Percentiles rank a stretch among this genome's conserved stretches.
phyloP scores from a whole-genome alignment of 306 rosid species.

The Cicer yamashitae region DNA sequence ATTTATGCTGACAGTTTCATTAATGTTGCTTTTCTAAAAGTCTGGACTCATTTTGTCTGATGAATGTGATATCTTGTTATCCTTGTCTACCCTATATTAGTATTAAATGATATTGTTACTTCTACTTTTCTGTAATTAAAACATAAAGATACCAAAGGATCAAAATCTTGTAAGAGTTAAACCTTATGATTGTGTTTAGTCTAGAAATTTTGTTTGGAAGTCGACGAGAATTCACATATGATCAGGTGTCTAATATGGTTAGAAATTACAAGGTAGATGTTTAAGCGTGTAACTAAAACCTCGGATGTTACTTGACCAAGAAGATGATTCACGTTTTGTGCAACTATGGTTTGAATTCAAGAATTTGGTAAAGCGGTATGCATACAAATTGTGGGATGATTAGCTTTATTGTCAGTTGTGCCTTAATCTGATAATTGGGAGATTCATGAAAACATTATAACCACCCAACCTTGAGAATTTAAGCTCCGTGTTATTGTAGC shows the following conservation, averaged over 20 bases:
- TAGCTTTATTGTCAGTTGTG: conserved; percentile 3
- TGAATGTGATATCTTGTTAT: conserved; percentile 17
- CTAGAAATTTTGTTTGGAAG: conserved; percentile 26
- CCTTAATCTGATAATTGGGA: conserved; percentile 11
- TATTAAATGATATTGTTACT: conserved; percentile 31
- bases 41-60: conserved; percentile 7
- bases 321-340: conserved; percentile 29
- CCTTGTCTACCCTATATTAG: conserved; percentile 23
- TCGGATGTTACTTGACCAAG: conserved; percentile 5
- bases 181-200: background rate
- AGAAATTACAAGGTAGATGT: conserved; percentile 28
- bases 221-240: conserved; percentile 28
- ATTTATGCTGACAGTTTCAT: conserved; percentile 19
- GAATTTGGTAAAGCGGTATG: background rate
- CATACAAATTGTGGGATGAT: conserved; percentile 11
- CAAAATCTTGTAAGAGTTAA: conserved; percentile 9
- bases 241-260: conserved; percentile 2
- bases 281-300: conserved; percentile 21
- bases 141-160: conserved; percentile 10
- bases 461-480: conserved; percentile 11
- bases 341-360: conserved; percentile 31
- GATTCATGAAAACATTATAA: conserved; percentile 15
- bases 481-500: background rate
- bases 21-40: conserved; percentile 17
- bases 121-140: conserved; percentile 20